Evolutionary conservation across 345 rosid genomes (phyloP), one percentile per base, ranked within the genome.

Genomic region (Euphorbia lathyris): DNA sequence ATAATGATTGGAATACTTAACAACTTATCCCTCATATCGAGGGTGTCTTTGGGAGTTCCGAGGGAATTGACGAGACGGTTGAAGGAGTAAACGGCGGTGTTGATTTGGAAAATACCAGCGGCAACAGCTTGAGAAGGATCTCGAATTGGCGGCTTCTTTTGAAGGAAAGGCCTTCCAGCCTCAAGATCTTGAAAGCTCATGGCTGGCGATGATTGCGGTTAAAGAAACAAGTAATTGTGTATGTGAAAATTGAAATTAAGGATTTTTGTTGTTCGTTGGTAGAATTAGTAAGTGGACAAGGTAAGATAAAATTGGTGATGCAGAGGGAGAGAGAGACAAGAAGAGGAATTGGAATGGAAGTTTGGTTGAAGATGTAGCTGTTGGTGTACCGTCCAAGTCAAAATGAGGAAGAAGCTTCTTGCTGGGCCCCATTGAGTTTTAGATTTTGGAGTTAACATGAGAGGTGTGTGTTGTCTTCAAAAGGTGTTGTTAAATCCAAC

Each of bases 1-100:
- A 55, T 56, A 27, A 65, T 58, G 22, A 20, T 56, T 1, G 20
- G 4, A 69, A 5, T 8, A 77, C 87, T 69, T 40, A 19, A 88
- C 93, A 91, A 81, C 72, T 87, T 89, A 2, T 86, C 87, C 17
- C 92, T 90, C 61, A 87, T 74, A 17, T 86, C 81, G 71, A 80
- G 72, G 66, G 97, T 91, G 72, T 91, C 97, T 52, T 83, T 91
- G 4, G 88, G 84, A 60, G 95, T 87, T 38, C 93, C 93, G 23
- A 91, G 87, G 38, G 91, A 82, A 80, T 83, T 81, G 71, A 89
- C 87, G 74, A 89, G 97, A 25, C 90, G 95, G 68, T 75, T 75
- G 75, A 89, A 87, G 72, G 86, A 78, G 70, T 79, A 80, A 38
- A 91, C 80, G 42, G 93, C 91, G 3, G 91, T 91, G 77, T 86